Conservation (phyloP, 176 grass and related monocot genomes). For the Hyparrhenia diplandra region DNA sequence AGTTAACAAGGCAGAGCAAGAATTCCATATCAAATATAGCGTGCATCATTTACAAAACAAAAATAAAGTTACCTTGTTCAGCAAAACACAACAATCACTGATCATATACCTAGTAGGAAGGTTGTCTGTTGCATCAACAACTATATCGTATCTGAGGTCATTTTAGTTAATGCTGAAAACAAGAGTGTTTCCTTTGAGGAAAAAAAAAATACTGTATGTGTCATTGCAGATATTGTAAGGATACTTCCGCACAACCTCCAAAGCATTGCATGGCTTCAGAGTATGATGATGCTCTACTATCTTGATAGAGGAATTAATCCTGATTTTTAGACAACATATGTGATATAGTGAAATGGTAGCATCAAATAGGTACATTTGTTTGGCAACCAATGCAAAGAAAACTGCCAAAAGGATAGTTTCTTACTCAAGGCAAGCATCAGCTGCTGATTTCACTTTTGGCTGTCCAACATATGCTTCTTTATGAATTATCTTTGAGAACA, state of each 20-base stretch:
- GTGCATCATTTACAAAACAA: neutral
- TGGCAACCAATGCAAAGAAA: neutral
- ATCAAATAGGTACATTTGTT: slow-evolving; percentile 3
- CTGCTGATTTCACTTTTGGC: slow-evolving; percentile 88
- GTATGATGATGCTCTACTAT: slow-evolving; percentile 70
- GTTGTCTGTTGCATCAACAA: slow-evolving; percentile 95
- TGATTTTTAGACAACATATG: slow-evolving; percentile 39
- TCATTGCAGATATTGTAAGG: slow-evolving; percentile 37
- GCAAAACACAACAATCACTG: slow-evolving; percentile 86
- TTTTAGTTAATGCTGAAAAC: slow-evolving; percentile 63
- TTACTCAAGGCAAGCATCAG: slow-evolving; percentile 87
- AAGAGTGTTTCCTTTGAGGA: neutral
- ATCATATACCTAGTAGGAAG: slow-evolving; percentile 96
- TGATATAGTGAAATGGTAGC: slow-evolving; percentile 11
- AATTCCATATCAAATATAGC: slow-evolving; percentile 9
- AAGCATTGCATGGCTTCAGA: slow-evolving; percentile 69
- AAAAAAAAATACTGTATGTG: neutral
- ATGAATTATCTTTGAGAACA: slow-evolving; percentile 75
- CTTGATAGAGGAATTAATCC: slow-evolving; percentile 91
- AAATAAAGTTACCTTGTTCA: slow-evolving; percentile 62
- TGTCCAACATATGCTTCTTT: slow-evolving; percentile 74
- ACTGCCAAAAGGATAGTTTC: slow-evolving; percentile 23
- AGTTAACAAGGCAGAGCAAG: neutral
- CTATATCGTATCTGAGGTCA: slow-evolving; percentile 73
- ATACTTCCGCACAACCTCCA: slow-evolving; percentile 81